phyloP scores from a whole-genome alignment of 805 yeast species.

The Barnettozyma wickerhamii region DNA sequence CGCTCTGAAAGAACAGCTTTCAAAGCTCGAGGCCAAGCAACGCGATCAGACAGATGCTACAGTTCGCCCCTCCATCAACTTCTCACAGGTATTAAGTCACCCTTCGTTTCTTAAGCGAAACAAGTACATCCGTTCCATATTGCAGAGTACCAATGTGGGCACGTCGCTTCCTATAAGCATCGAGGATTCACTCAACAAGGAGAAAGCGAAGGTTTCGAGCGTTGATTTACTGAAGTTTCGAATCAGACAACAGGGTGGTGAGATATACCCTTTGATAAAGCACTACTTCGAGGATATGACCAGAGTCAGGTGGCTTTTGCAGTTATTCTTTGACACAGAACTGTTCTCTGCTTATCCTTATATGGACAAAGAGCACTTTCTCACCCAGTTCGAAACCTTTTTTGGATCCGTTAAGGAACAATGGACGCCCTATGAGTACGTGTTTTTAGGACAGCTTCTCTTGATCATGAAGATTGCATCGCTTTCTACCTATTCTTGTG shows the following conservation, averaged over 20 bases:
- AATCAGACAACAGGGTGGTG: constrained; percentile 7
- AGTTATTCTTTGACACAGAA: constrained; percentile 9
- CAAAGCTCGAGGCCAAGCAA: constrained; percentile 3
- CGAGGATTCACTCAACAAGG: constrained; percentile 9
- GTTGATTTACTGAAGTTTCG: constrained; percentile 8
- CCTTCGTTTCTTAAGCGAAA: constrained; percentile 3
- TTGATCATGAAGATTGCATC: constrained; percentile 15
- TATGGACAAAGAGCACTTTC: constrained; percentile 10
- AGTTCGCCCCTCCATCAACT: constrained; percentile 1
- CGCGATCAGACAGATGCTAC: neutral
- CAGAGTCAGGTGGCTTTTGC: neutral
- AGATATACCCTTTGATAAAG: constrained; percentile 2
- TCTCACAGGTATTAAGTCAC: constrained; percentile 6
- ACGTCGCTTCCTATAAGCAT: constrained; percentile 4
- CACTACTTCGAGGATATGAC: constrained; percentile 4
- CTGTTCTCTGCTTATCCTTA: constrained; percentile 5
- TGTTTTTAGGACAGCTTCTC: constrained; percentile 16
- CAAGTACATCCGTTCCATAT: neutral
- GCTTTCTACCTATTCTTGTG: constrained; percentile 18
- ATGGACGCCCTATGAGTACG: constrained; percentile 6
- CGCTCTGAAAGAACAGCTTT: constrained; percentile 4
- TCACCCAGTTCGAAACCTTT: constrained; percentile 7
- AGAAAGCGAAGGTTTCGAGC: constrained; percentile 4
- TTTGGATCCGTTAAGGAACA: constrained; percentile 2
- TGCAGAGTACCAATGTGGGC: neutral